phyloP scores from a whole-genome alignment of 495 filamentous ascomycete genomes.

The Trypethelium eluteriae region DNA sequence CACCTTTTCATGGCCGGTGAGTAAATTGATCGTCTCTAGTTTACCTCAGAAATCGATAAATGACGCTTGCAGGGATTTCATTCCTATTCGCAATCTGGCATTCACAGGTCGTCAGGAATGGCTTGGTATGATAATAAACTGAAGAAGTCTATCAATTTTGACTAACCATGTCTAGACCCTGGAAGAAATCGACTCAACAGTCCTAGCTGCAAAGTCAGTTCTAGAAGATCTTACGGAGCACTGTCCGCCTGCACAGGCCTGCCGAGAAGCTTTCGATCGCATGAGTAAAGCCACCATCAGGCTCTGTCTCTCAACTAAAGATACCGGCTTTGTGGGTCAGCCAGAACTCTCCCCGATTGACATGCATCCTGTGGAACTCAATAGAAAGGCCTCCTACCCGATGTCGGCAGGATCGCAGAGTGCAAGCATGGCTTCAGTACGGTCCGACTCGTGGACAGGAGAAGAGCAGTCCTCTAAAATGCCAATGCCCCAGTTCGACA shows the following conservation, averaged over 20 bases:
- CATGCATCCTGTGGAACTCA: constrained; percentile 18
- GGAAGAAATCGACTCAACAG: constrained; percentile 93
- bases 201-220: constrained; percentile 89
- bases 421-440: constrained; percentile 19
- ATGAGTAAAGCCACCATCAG: constrained; percentile 92
- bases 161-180: constrained; percentile 56
- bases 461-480: constrained; percentile 16
- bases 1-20: constrained; percentile 92
- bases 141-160: constrained; percentile 4
- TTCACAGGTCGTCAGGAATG: constrained; percentile 75
- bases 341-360: constrained; percentile 24
- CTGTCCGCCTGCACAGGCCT: constrained; percentile 75
- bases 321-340: constrained; percentile 52
- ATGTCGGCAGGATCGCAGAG: constrained; percentile 12
- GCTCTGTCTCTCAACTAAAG: constrained; percentile 79
- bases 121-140: constrained; percentile 55
- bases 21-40: constrained; percentile 13
- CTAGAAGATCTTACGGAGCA: constrained; percentile 66
- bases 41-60: background rate
- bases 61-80: constrained; percentile 57
- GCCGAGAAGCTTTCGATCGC: constrained; percentile 87
- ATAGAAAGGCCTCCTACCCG: background rate
- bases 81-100: constrained; percentile 98
- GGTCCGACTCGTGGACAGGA: background rate
- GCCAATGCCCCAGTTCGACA: constrained; percentile 51